These are phyloP conservation scores for Collybia sordida DNA, from an alignment of 768 basidiomycete genomes.

Conservation along the genomic window DNA sequence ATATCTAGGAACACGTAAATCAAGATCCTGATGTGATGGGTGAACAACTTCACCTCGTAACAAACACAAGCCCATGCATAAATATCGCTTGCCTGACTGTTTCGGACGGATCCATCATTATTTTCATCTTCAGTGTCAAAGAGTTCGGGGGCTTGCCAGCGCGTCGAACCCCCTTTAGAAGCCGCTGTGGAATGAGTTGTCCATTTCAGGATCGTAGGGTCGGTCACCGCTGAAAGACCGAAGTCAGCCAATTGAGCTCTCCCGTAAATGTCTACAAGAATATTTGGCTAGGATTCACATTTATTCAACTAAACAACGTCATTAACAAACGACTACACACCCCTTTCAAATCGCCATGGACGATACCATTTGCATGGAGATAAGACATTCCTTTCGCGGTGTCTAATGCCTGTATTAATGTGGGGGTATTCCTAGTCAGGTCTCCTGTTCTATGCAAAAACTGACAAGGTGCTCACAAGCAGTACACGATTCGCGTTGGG, in stretches of 20 bases:
- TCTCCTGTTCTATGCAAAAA: neutral
- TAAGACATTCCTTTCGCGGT: slow-evolving; percentile 24
- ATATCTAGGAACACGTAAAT: neutral
- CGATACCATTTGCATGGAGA: slow-evolving; percentile 22
- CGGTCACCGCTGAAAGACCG: slow-evolving; percentile 21
- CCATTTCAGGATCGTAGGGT: slow-evolving; percentile 15
- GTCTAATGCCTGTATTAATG: slow-evolving; percentile 17
- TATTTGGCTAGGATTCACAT: slow-evolving; percentile 15
- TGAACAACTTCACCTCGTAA: slow-evolving; percentile 6
- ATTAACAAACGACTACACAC: slow-evolving; percentile 4
- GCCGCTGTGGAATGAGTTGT: slow-evolving; percentile 11
- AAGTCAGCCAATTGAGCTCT: slow-evolving; percentile 26
- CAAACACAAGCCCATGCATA: slow-evolving; percentile 10
- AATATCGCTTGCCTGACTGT: slow-evolving; percentile 7
- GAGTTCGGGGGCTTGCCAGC: slow-evolving; percentile 29
- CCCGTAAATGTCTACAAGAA: slow-evolving; percentile 22
- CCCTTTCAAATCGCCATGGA: slow-evolving; percentile 32
- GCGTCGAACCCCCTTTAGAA: slow-evolving; percentile 17
- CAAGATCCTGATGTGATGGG: too few species aligned
- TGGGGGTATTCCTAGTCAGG: too few species aligned
- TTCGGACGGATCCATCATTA: neutral
- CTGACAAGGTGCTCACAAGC: slow-evolving; percentile 26
- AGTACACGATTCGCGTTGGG: slow-evolving; percentile 20
- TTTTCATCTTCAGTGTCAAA: slow-evolving; percentile 4
- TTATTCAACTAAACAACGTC: neutral